Evolutionary conservation across 2,329 filamentous ascomycete genomes (phyloP).

Genomic region (Paecilomyces variotii): DNA sequence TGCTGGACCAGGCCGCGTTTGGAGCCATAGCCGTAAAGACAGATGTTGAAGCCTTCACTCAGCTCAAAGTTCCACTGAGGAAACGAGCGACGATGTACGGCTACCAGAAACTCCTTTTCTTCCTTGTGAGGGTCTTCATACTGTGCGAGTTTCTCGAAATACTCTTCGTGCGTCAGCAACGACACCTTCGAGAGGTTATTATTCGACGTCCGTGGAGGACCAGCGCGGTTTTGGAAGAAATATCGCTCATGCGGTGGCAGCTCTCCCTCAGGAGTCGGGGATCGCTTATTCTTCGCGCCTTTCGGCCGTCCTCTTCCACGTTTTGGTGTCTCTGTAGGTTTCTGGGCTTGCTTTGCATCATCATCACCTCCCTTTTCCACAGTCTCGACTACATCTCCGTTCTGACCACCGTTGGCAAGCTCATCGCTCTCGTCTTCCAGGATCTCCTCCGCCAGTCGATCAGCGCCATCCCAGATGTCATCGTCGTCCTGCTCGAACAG

Average conservation of each 20-base stretch:
- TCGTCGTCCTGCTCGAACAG: conserved; percentile 70
- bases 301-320: conserved; percentile 51
- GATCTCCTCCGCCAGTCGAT: conserved; percentile 62
- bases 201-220: conserved; percentile 73
- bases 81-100: conserved; percentile 72
- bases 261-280: conserved; percentile 71
- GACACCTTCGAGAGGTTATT: conserved; percentile 69
- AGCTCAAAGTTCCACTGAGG: conserved; percentile 91
- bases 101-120: conserved; percentile 64
- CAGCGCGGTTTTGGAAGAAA: conserved; percentile 85
- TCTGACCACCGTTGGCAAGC: conserved; percentile 13
- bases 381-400: conserved; percentile 18
- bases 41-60: conserved; percentile 76
- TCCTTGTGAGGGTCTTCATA: conserved; percentile 60
- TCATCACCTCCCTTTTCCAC: conserved; percentile 18
- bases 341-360: conserved; percentile 36
- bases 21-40: conserved; percentile 86
- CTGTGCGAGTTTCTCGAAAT: conserved; percentile 61
- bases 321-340: conserved; percentile 41
- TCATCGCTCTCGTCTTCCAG: conserved; percentile 39
- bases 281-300: conserved; percentile 52
- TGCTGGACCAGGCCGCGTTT: conserved; percentile 67
- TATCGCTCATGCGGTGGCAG: conserved; percentile 84
- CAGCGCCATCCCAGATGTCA: conserved; percentile 54
- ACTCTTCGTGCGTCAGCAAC: conserved; percentile 85